A percentile compares a stretch with the other conserved stretches of the same genome.
Evolutionary conservation across 2,329 filamentous ascomycete species (phyloP).

Genomic region (Setomelanomma holmii): DNA sequence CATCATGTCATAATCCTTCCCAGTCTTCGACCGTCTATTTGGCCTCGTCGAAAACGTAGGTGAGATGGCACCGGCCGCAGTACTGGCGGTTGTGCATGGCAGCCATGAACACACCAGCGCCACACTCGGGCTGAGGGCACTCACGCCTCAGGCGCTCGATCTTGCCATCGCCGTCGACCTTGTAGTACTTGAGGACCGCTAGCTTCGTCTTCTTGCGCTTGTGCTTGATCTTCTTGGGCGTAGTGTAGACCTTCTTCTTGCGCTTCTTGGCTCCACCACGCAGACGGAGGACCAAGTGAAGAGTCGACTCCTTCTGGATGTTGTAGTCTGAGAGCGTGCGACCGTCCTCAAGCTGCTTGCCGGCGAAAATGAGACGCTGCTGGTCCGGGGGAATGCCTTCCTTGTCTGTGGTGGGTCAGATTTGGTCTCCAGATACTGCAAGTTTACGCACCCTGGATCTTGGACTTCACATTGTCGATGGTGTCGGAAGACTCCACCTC

Average conservation of each 20-base stretch:
- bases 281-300: conserved; percentile 96
- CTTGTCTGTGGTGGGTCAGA: conserved; percentile 77
- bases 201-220: conserved; percentile 99
- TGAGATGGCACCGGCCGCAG: conserved; percentile 77
- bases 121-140: conserved; percentile 86
- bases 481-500: conserved; percentile 99
- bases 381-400: conserved; percentile 99
- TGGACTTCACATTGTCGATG: conserved; percentile 99
- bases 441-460: conserved; percentile 71
- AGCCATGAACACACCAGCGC: conserved; percentile 99
- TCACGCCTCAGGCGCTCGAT: conserved; percentile 99
- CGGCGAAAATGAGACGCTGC: conserved; percentile 99
- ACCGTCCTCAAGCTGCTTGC: conserved; percentile 99
- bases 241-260: conserved; percentile 99
- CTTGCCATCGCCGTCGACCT: conserved; percentile 99
- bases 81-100: conserved; percentile 99
- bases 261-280: conserved; percentile 97
- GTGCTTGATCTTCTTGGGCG: conserved; percentile 99
- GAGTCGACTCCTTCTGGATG: conserved; percentile 99
- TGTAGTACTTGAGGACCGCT: conserved; percentile 99
- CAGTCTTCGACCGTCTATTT: conserved; percentile 54
- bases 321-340: conserved; percentile 99
- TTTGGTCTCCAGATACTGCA: neutral
- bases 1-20: conserved; percentile 17
- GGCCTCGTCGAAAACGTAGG: conserved; percentile 74